Base-by-base conservation (phyloP, 768 basidiomycete species). In the Lanmaoa pseudosensibilis region DNA sequence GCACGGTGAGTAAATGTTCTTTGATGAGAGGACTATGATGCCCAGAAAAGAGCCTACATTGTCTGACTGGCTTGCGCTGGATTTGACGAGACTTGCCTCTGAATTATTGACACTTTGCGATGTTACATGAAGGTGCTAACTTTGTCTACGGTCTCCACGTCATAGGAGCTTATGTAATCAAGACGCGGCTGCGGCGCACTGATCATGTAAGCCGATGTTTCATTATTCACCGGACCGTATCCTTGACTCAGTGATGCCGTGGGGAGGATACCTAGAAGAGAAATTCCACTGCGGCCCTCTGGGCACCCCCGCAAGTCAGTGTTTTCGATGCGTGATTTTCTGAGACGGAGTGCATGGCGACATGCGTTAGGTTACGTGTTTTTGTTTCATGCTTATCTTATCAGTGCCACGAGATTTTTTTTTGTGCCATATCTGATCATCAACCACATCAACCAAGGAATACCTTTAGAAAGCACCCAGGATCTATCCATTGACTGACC, bases 71-170 rank as follows among this genome's bases (percentile, higher is more conserved):
- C 27, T 30, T 16, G 45, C 11, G 39, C 54, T 30, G 39, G 45
- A 56, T 23, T 56, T 57, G 56, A 57, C 54, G 56, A 57, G 34
- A 47, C 32, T 47, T 30, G 19, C 34, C 25, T 47, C 56, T 57
- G 56, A 57, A 11, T 53, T 12, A 11, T 47, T n/a, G 30, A 46
- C 46, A 12, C 30, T 6, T 6, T 19, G 46, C 30, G n/a, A 19
- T 32, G 8, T n/a, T n/a, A 25, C 9, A 25, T 44, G 19, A 19
- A 27, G 2, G 19, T 7, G 12, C 9, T 15, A 27, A 27, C 27
- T 27, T 27, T 27, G 27, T 27, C 27, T n/a, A n/a, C n/a, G n/a
- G n/a, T n/a, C n/a, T n/a, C n/a, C n/a, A n/a, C n/a, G n/a, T n/a
- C n/a, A n/a, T n/a, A n/a, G n/a, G n/a, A n/a, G n/a, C n/a, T n/a